Conservation (phyloP, 495 filamentous ascomycete genomes). For the Entonaema liquescens region DNA sequence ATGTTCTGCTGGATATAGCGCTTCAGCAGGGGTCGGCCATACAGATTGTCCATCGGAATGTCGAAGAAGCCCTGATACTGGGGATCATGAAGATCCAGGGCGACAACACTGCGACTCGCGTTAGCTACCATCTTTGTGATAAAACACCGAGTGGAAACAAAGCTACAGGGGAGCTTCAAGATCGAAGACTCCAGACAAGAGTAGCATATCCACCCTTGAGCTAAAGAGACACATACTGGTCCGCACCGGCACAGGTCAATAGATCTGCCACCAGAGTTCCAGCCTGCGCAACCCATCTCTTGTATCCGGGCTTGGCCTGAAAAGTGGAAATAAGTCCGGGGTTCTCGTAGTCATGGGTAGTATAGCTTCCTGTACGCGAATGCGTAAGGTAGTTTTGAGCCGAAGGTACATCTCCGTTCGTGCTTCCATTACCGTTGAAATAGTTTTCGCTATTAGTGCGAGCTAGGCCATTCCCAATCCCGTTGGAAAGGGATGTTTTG, state of each 20-base stretch:
- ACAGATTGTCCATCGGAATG: constrained; percentile 96
- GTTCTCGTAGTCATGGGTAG: constrained; percentile 67
- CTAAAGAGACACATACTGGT: constrained; percentile 67
- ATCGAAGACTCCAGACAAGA: neutral
- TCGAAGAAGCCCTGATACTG: constrained; percentile 99
- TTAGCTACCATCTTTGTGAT: constrained; percentile 38
- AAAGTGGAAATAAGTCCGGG: constrained; percentile 67
- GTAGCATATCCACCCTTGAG: constrained; percentile 8
- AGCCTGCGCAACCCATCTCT: constrained; percentile 98
- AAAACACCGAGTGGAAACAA: constrained; percentile 4
- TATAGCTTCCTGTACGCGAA: constrained; percentile 50
- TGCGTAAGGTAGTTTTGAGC: constrained; percentile 30
- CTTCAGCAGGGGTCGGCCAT: constrained; percentile 85
- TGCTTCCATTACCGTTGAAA: constrained; percentile 47
- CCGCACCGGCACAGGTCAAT: constrained; percentile 92
- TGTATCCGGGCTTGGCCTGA: constrained; percentile 88
- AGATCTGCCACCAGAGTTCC: constrained; percentile 95
- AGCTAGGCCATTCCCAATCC: constrained; percentile 51
- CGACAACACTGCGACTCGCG: constrained; percentile 67
- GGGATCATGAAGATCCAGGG: constrained; percentile 96
- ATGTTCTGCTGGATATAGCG: constrained; percentile 90
- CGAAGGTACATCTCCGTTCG: constrained; percentile 46
- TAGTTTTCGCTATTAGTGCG: constrained; percentile 52
- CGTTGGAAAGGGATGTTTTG: constrained; percentile 56
- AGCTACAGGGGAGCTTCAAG: constrained; percentile 2